Evolutionary conservation across 139 green algal genomes (phyloP).

Genomic region (Volvox africanus): DNA sequence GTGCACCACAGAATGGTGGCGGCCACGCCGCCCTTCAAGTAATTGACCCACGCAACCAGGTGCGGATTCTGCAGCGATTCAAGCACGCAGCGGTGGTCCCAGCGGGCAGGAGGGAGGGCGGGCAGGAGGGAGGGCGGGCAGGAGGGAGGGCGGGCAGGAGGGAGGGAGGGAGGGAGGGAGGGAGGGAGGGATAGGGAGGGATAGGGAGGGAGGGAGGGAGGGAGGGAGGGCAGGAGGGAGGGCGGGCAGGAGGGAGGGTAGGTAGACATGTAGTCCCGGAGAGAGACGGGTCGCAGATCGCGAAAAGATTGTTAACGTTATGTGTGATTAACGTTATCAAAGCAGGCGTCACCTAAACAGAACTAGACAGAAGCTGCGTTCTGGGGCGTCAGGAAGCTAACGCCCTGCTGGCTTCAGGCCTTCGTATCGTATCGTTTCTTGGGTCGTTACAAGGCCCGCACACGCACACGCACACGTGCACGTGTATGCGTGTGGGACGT

Average conservation of each 20-base stretch:
- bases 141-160: background rate
- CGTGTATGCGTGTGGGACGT: background rate
- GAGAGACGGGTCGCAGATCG: too few species aligned
- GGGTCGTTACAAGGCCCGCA: too few species aligned
- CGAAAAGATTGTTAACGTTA: too few species aligned
- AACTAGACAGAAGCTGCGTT: too few species aligned
- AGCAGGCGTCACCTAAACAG: too few species aligned
- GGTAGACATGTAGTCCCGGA: background rate
- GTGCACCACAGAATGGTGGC: background rate
- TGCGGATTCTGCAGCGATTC: background rate
- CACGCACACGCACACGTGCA: too few species aligned
- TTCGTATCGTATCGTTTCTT: too few species aligned
- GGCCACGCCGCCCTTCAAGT: constrained; percentile 16
- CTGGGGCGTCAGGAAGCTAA: too few species aligned
- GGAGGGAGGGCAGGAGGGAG: background rate
- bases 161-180: background rate
- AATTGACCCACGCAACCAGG: constrained; percentile 39
- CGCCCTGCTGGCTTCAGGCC: too few species aligned
- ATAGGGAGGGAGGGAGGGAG: background rate
- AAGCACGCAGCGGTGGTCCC: background rate
- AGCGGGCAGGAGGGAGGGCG: background rate
- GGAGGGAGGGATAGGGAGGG: too few species aligned
- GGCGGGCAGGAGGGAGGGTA: background rate
- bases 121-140: background rate
- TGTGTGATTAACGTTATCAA: too few species aligned